phyloP scores from a whole-genome alignment of 1,284 basidiomycete genomes.

The Cronartium quercuum region DNA sequence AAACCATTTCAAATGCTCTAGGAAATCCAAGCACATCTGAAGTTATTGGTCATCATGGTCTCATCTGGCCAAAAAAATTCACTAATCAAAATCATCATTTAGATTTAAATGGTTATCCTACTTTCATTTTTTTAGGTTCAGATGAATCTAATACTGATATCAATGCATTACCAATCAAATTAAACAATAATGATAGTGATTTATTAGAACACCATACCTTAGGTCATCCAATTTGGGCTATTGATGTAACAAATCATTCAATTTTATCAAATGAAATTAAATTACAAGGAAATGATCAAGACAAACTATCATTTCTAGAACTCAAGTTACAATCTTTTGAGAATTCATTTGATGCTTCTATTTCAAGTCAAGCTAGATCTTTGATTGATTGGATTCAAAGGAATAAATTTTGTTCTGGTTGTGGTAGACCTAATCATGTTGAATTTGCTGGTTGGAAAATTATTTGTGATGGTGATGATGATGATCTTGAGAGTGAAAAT shows the following conservation, averaged over 20 bases:
- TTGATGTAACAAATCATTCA: conserved; percentile 1
- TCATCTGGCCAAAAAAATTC: conserved; percentile 17
- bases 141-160: not conserved
- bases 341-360: conserved; percentile 58
- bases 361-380: conserved; percentile 69
- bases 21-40: not conserved
- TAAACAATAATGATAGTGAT: not conserved
- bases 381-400: conserved; percentile 83
- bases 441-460: conserved; percentile 96
- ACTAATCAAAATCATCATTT: not conserved
- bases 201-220: not conserved
- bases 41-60: not conserved
- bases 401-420: conserved; percentile 85
- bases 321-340: conserved; percentile 49
- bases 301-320: conserved; percentile 1
- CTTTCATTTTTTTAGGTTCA: conserved; percentile 15
- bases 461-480: conserved; percentile 66
- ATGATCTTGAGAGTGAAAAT: conserved; percentile 60
- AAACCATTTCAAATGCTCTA: not conserved
- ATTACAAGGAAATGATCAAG: not conserved
- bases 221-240: conserved; percentile 21
- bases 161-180: not conserved
- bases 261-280: not conserved
- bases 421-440: conserved; percentile 73
- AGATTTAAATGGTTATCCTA: not conserved